Evolutionary conservation across 257 asterid species (phyloP).

Genomic region (Haberlea rhodopensis): DNA sequence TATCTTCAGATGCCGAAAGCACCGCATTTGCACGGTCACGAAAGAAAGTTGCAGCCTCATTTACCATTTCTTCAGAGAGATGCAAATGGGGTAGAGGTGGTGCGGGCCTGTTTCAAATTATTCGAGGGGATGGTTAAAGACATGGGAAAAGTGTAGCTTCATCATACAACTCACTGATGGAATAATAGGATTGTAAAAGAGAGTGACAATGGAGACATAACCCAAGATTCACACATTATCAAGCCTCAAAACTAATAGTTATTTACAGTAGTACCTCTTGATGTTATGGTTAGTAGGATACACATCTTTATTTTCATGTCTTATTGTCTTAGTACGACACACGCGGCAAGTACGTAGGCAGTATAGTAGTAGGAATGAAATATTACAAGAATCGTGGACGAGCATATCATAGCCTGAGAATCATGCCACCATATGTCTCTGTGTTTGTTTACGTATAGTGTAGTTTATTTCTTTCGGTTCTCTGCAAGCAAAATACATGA

Average conservation of each 20-base stretch:
- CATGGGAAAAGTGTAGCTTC: not conserved
- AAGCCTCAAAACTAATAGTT: not conserved
- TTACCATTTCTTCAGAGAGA: slow-evolving; percentile 65
- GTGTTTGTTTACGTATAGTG: too few relatives aligned
- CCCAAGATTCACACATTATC: not conserved
- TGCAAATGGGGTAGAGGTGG: slow-evolving; percentile 77
- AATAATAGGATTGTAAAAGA: not conserved
- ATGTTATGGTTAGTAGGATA: not conserved
- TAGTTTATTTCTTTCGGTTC: too few relatives aligned
- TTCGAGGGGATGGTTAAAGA: slow-evolving; percentile 1
- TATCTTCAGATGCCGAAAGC: slow-evolving; percentile 55
- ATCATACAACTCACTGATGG: not conserved
- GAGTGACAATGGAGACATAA: not conserved
- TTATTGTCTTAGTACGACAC: too few relatives aligned
- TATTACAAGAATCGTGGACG: too few relatives aligned
- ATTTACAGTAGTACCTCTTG: too few relatives aligned
- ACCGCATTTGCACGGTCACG: slow-evolving; percentile 43
- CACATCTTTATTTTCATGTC: too few relatives aligned
- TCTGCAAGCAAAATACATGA: too few relatives aligned
- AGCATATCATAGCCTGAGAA: too few relatives aligned
- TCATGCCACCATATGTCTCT: too few relatives aligned
- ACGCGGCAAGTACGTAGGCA: too few relatives aligned
- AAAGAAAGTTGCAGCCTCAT: slow-evolving; percentile 45
- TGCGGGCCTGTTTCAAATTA: slow-evolving; percentile 60
- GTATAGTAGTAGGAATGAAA: too few relatives aligned